phyloP scores from a whole-genome alignment of 345 rosid species.

The Citrus sp. region DNA sequence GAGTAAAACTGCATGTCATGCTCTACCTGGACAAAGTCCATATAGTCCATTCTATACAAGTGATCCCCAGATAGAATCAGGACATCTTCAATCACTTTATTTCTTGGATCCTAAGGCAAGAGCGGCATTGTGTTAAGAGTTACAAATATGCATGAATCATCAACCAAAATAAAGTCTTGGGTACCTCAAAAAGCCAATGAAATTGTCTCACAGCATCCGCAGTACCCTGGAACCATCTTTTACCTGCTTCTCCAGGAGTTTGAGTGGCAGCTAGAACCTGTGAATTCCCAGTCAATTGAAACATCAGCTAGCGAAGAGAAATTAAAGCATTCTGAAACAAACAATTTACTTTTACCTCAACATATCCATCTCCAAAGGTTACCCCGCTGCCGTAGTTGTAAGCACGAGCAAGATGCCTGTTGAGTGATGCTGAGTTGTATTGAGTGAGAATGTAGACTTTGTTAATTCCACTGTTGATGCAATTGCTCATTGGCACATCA shows the following conservation, averaged over 20 bases:
- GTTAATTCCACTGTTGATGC: slow-evolving; percentile 93
- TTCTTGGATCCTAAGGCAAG: slow-evolving; percentile 56
- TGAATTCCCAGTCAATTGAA: not conserved
- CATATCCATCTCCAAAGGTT: slow-evolving; percentile 80
- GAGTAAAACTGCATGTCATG: slow-evolving; percentile 1
- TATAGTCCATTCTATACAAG: slow-evolving; percentile 86
- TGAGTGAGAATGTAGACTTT: slow-evolving; percentile 94
- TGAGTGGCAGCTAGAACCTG: slow-evolving; percentile 95
- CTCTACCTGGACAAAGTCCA: slow-evolving; percentile 89
- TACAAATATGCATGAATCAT: no score
- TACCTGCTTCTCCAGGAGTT: slow-evolving; percentile 89
- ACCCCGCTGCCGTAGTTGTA: slow-evolving; percentile 71
- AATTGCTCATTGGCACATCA: slow-evolving; percentile 99
- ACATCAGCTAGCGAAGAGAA: not conserved
- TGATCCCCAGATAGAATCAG: slow-evolving; percentile 94
- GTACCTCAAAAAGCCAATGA: slow-evolving; percentile 97
- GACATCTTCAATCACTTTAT: slow-evolving; percentile 83
- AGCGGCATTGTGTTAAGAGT: not conserved
- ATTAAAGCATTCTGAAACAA: not conserved
- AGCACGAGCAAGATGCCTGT: slow-evolving; percentile 85
- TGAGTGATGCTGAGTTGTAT: slow-evolving; percentile 84
- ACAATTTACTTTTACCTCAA: slow-evolving; percentile 47
- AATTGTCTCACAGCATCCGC: slow-evolving; percentile 97
- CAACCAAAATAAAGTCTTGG: no score
- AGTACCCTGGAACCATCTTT: slow-evolving; percentile 95